phyloP scores from a whole-genome alignment of 345 rosid species.

The Lepidium sativum region DNA sequence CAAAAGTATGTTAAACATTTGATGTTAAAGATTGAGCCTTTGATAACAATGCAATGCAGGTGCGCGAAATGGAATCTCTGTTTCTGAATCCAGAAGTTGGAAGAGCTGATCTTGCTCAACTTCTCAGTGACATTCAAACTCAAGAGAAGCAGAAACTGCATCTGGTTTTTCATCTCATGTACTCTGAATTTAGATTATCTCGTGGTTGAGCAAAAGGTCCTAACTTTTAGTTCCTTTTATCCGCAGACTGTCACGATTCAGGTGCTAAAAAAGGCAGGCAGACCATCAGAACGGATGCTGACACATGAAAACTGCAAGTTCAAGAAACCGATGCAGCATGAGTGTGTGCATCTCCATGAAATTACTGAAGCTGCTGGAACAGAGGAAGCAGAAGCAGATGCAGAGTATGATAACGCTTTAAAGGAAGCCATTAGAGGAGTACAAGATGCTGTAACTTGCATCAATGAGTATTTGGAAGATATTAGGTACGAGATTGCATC shows the following conservation, averaged over 20 bases:
- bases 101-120: conserved; percentile 64
- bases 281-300: conserved; percentile 66
- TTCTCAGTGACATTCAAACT: conserved; percentile 66
- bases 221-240: background rate
- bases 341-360: conserved; percentile 77
- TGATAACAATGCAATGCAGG: conserved; percentile 31
- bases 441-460: conserved; percentile 72
- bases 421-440: conserved; percentile 88
- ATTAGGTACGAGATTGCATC: conserved; percentile 69
- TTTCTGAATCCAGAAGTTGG: conserved; percentile 40
- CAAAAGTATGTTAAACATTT: background rate
- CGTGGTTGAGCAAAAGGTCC: background rate
- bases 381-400: conserved; percentile 90
- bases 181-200: background rate
- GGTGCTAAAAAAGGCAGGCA: conserved; percentile 76
- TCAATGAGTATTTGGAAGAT: conserved; percentile 79
- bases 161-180: conserved; percentile 41
- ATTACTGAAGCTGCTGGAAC: conserved; percentile 78
- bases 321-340: conserved; percentile 60
- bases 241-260: conserved; percentile 70
- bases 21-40: background rate
- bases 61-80: conserved; percentile 61
- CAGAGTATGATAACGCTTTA: conserved; percentile 68
- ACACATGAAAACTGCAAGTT: conserved; percentile 71
- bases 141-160: conserved; percentile 83